Conservation (phyloP, 75 land plant species). For the Selaginella moellendorffii region DNA sequence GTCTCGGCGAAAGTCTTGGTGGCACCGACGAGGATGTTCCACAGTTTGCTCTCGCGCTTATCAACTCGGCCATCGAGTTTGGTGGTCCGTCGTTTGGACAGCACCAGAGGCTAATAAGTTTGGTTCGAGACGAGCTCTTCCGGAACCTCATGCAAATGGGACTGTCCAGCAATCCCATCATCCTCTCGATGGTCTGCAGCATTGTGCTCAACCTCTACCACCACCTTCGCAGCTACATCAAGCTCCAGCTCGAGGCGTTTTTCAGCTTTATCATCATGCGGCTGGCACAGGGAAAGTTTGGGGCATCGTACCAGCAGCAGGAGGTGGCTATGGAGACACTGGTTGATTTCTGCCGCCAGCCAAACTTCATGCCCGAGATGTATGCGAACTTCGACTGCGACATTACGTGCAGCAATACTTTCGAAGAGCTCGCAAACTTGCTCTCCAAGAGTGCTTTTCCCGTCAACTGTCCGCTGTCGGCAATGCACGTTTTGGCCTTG, state of each 20-base stretch:
- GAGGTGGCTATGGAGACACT: slow-evolving; percentile 98
- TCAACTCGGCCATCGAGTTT: slow-evolving; percentile 88
- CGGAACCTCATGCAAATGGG: slow-evolving; percentile 94
- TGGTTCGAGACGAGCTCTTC: slow-evolving; percentile 89
- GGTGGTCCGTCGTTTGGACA: slow-evolving; percentile 57
- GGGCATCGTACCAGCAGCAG: slow-evolving; percentile 89
- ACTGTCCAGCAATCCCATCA: slow-evolving; percentile 66
- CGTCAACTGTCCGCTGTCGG: slow-evolving; percentile 74
- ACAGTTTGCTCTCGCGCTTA: slow-evolving; percentile 76
- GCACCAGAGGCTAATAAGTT: slow-evolving; percentile 56
- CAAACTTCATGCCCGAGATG: slow-evolving; percentile 91
- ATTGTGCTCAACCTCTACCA: slow-evolving; percentile 90
- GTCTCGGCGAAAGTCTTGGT: slow-evolving; percentile 35
- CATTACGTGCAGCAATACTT: slow-evolving; percentile 83
- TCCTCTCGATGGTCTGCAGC: slow-evolving; percentile 88
- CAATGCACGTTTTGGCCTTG: slow-evolving; percentile 88
- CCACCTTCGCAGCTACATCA: slow-evolving; percentile 56
- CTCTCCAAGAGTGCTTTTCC: slow-evolving; percentile 97
- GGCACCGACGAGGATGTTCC: slow-evolving; percentile 94
- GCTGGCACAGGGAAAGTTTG: slow-evolving; percentile 71
- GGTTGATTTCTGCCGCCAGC: slow-evolving; percentile 92
- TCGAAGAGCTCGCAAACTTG: slow-evolving; percentile 88
- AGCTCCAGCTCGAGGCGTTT: slow-evolving; percentile 93
- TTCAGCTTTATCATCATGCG: slow-evolving; percentile 79
- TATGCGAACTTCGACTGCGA: slow-evolving; percentile 96